Conservation (phyloP, 1,284 basidiomycete genomes). For the Apiotrichum sp. region DNA sequence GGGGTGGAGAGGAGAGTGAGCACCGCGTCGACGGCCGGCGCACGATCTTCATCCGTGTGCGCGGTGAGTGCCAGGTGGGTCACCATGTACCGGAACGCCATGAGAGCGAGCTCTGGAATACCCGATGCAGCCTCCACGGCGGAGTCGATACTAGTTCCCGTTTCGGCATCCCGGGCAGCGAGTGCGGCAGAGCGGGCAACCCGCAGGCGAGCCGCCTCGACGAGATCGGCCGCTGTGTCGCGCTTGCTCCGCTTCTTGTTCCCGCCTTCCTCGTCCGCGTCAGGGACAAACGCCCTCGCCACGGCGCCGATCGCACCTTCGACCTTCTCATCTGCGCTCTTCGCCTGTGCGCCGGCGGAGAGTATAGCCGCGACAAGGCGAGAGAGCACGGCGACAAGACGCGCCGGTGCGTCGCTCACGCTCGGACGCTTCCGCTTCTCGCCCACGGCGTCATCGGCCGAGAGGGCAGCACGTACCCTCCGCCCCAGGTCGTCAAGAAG, state of each 20-base stretch:
- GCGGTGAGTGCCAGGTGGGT: constrained; percentile 10
- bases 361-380: constrained; percentile 12
- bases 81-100: constrained; percentile 13
- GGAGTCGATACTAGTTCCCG: neutral
- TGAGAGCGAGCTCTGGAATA: constrained; percentile 10
- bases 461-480: constrained; percentile 1
- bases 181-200: constrained; percentile 10
- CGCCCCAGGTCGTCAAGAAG: constrained; percentile 10
- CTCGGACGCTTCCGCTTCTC: constrained; percentile 13
- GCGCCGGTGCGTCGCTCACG: neutral
- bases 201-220: constrained; percentile 10
- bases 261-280: neutral
- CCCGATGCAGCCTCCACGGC: neutral
- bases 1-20: constrained; percentile 4
- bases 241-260: constrained; percentile 14
- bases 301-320: constrained; percentile 10
- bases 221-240: constrained; percentile 2
- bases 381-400: constrained; percentile 9
- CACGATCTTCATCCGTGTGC: neutral
- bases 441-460: neutral
- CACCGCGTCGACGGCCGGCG: constrained; percentile 7
- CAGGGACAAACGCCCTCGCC: constrained; percentile 10
- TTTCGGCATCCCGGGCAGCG: constrained; percentile 1
- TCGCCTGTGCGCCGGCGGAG: constrained; percentile 11
- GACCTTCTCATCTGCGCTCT: constrained; percentile 10